phyloP scores from a whole-genome alignment of 2,329 filamentous ascomycete species.

The Claviceps sp. region DNA sequence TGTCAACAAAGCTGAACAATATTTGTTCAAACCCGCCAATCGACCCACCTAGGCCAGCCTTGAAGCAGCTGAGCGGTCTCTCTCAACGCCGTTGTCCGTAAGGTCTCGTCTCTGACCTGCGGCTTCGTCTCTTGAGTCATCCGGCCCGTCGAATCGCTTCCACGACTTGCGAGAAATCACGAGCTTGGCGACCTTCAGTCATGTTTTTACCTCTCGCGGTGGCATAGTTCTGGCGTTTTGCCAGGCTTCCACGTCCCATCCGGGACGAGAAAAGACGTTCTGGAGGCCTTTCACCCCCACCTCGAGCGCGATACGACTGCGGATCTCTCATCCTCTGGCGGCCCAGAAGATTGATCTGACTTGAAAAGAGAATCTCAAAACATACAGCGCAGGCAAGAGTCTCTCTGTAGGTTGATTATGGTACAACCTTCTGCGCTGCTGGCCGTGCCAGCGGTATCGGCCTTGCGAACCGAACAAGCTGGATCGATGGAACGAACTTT shows the following conservation, averaged over 20 bases:
- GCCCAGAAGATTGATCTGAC: not conserved
- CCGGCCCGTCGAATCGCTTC: not conserved
- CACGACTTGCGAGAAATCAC: conserved; percentile 13
- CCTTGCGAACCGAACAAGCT: conserved; percentile 35
- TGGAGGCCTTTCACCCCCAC: not conserved
- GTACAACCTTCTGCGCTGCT: conserved; percentile 25
- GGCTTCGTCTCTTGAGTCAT: not conserved
- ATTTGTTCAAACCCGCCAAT: conserved; percentile 1
- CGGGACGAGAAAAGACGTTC: not conserved
- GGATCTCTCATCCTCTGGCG: not conserved
- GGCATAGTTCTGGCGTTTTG: conserved; percentile 35
- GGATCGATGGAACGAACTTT: conserved; percentile 50
- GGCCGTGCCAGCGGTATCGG: conserved; percentile 39
- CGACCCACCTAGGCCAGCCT: not conserved
- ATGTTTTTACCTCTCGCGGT: conserved; percentile 31
- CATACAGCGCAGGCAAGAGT: not conserved
- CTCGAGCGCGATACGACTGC: not conserved
- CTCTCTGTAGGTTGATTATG: conserved; percentile 20
- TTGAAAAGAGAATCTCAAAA: not conserved
- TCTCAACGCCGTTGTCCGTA: conserved; percentile 6
- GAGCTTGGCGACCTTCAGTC: conserved; percentile 22
- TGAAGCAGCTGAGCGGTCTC: conserved; percentile 3
- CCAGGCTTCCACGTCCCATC: conserved; percentile 25
- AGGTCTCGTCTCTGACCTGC: conserved; percentile 1
- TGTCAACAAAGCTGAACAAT: not conserved